Conservation (phyloP, 352 stramenopile genomes). For the Phytophthora fragariae region DNA sequence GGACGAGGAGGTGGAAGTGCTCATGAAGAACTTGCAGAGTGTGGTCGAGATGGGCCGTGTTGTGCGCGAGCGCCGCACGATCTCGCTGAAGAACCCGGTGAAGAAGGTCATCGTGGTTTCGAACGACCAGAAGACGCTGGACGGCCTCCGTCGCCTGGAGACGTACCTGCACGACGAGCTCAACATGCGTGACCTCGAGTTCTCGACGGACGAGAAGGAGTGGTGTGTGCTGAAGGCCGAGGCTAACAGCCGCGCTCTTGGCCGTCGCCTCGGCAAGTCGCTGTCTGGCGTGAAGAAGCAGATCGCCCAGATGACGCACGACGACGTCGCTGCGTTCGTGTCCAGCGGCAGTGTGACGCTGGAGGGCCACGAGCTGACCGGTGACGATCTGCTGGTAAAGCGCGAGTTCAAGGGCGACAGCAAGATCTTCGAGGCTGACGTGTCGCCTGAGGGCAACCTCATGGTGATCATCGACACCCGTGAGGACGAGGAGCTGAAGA, state of each 20-base stretch:
- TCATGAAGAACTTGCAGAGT: constrained; percentile 96
- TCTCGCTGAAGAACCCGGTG: constrained; percentile 98
- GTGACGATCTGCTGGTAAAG: constrained; percentile 96
- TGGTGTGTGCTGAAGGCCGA: constrained; percentile 96
- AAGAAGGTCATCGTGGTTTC: constrained; percentile 97
- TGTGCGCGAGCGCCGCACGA: constrained; percentile 96
- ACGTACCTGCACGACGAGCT: constrained; percentile 98
- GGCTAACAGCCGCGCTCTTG: constrained; percentile 94
- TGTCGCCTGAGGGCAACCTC: constrained; percentile 90
- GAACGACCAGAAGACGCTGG: constrained; percentile 81
- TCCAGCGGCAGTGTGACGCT: constrained; percentile 87
- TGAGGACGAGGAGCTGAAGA: constrained; percentile 96
- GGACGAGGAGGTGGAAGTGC: constrained; percentile 93
- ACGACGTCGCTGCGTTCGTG: constrained; percentile 74
- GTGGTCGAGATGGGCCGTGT: constrained; percentile 97
- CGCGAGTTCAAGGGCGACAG: constrained; percentile 94
- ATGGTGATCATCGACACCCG: constrained; percentile 96
- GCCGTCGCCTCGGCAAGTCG: constrained; percentile 97
- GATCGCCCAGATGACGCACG: constrained; percentile 73
- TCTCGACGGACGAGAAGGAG: constrained; percentile 90
- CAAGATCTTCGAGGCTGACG: constrained; percentile 92
- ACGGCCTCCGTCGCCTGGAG: constrained; percentile 82
- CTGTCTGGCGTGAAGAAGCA: constrained; percentile 93
- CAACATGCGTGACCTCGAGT: constrained; percentile 95
- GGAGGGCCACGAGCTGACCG: constrained; percentile 73